phyloP scores from a whole-genome alignment of 2,329 filamentous ascomycete species.

The Aspergillus sp. region DNA sequence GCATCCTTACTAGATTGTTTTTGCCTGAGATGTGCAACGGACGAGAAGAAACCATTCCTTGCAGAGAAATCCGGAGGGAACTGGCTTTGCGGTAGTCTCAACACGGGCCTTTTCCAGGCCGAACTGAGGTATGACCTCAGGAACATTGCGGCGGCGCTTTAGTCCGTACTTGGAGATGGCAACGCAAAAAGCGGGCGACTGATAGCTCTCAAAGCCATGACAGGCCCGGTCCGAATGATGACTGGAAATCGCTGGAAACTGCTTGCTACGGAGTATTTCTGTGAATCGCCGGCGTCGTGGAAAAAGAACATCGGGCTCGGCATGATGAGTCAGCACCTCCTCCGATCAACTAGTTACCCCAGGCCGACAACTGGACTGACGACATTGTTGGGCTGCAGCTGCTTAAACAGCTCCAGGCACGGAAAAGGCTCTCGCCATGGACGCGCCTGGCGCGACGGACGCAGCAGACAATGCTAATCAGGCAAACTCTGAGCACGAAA shows the following conservation, averaged over 20 bases:
- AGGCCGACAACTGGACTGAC: slow-evolving; percentile 4
- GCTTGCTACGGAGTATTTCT: no score
- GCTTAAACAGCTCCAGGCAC: slow-evolving; percentile 15
- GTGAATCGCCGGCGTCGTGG: not conserved
- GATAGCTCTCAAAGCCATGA: slow-evolving; percentile 10
- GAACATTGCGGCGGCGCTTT: slow-evolving; percentile 20
- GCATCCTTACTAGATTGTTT: slow-evolving; percentile 18
- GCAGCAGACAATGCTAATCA: slow-evolving; percentile 17
- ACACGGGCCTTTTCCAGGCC: slow-evolving; percentile 24
- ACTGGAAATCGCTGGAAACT: not conserved
- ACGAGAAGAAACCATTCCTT: slow-evolving; percentile 60
- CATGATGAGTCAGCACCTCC: not conserved
- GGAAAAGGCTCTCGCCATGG: slow-evolving; percentile 30
- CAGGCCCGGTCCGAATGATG: slow-evolving; percentile 2
- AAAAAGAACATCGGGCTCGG: not conserved
- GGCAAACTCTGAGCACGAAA: slow-evolving; percentile 12
- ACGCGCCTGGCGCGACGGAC: slow-evolving; percentile 30
- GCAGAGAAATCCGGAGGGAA: slow-evolving; percentile 37
- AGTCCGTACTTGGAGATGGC: not conserved
- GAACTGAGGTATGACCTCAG: slow-evolving; percentile 24
- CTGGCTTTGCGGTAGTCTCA: slow-evolving; percentile 27
- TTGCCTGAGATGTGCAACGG: slow-evolving; percentile 50
- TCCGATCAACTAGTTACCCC: slow-evolving; percentile 6
- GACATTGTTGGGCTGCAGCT: slow-evolving; percentile 3
- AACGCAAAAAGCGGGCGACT: slow-evolving; percentile 5